Percentiles rank a stretch among this genome's conserved stretches.
Evolutionary conservation across 2,329 filamentous ascomycete genomes (phyloP).

Genomic region (Aspergillaceae sp.): DNA sequence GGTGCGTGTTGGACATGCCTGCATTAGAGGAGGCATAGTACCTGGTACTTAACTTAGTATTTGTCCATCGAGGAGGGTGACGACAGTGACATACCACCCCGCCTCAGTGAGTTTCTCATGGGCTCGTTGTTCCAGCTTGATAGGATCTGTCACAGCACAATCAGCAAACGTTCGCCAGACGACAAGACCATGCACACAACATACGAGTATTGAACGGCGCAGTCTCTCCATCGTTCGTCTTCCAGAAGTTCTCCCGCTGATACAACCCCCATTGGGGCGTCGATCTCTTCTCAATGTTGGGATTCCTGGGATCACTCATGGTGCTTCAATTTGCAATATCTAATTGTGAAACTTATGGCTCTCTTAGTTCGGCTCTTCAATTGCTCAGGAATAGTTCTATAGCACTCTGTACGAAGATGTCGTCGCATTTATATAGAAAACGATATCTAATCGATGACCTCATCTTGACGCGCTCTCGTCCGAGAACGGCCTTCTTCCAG

Average conservation of each 20-base stretch:
- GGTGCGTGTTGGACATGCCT: conserved; percentile 36
- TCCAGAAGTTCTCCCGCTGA: conserved; percentile 49
- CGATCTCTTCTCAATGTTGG: conserved; percentile 42
- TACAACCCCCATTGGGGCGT: conserved; percentile 49
- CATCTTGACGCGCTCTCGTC: conserved; percentile 18
- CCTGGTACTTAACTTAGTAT: conserved; percentile 6
- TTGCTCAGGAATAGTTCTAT: background rate
- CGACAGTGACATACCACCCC: conserved; percentile 39
- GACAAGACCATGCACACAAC: background rate
- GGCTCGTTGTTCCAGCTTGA: conserved; percentile 51
- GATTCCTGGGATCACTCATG: conserved; percentile 42
- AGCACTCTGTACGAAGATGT: background rate
- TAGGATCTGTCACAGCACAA: conserved; percentile 34
- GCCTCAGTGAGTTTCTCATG: conserved; percentile 48
- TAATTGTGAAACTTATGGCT: no score
- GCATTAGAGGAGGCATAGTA: conserved; percentile 32
- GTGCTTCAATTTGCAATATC: background rate
- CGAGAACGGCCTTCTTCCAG: conserved; percentile 5
- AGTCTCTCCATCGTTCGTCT: conserved; percentile 42
- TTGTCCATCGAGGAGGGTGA: no score
- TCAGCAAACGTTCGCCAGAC: background rate
- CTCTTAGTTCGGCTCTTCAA: no score
- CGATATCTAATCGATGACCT: conserved; percentile 16
- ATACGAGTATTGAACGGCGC: conserved; percentile 46
- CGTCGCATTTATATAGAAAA: conserved; percentile 5